Base-by-base conservation (phyloP, 495 filamentous ascomycete species). In the Penicillium silybi region DNA sequence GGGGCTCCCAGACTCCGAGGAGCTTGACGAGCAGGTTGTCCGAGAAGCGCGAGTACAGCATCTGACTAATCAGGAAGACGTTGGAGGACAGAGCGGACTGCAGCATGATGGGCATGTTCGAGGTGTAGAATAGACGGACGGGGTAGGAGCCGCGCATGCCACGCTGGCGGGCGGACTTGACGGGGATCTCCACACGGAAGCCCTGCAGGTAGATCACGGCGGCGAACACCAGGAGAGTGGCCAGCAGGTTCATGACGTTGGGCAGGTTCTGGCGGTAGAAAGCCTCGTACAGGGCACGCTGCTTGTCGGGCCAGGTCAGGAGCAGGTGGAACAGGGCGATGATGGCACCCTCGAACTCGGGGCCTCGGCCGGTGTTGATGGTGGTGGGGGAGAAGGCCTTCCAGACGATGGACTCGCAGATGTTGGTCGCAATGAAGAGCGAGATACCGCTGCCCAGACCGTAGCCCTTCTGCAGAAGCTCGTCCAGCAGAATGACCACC, bases 331-430 rank as follows among this genome's bases (percentile, higher is more conserved):
- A 95, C 53, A 99, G 84, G 53, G 95, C 95, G 68, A 99, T 96
- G 63, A 99, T 90, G 46, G 95, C 95, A 69, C 95, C 95, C 79
- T 99, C 95, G 69, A 97, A 99, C 74, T 99, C 95, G 63, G 95
- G 95, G 46, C 95, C 95, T 79, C 95, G 89, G 54, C 95, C 95
- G 52, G 95, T 97, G 80, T 99, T 99, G 76, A 99, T 95, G 66
- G 93, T 97, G 15, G 95, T 99, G 23, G 95, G 95, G 47, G 91
- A 96, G 80, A 97, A 97, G 17, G 95, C 95, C 80, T 96, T 96
- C 95, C 95, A 99, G 71, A 99, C 85, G 69, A 99, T 99, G 29
- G 91, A 96, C 77, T 99, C 95, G 86, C 95, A 99, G 76, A 99
- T 97, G 82, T 97, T 97, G 78, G 95, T 99, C 48, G 95, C 95